Percentiles rank a stretch among this genome's conserved stretches.
Evolutionary conservation across 2,329 filamentous ascomycete genomes (phyloP).

Genomic region (Metarhizium brunneum): DNA sequence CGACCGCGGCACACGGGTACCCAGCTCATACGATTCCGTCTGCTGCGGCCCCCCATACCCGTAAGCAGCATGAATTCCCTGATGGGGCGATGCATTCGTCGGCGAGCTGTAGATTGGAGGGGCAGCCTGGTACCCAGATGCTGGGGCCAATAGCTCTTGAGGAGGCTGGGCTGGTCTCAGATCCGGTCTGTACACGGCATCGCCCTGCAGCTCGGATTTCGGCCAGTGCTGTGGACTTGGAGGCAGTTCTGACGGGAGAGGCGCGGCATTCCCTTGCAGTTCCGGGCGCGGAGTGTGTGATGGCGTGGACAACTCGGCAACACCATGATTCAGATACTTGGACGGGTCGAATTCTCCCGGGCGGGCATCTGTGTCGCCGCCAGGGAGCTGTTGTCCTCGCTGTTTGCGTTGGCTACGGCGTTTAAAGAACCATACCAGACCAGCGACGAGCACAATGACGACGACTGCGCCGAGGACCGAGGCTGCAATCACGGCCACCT

Average conservation of each 20-base stretch:
- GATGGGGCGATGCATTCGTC: constrained; percentile 5
- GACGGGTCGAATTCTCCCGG: background rate
- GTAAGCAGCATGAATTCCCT: background rate
- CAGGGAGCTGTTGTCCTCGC: constrained; percentile 14
- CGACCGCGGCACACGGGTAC: constrained; percentile 10
- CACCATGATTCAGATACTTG: constrained; percentile 5
- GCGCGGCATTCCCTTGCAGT: constrained; percentile 12
- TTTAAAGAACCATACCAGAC: constrained; percentile 25
- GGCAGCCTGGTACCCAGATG: constrained; percentile 9
- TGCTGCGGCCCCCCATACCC: constrained; percentile 26
- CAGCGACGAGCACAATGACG: constrained; percentile 17
- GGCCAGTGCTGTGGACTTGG: constrained; percentile 12
- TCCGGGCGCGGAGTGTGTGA: constrained; percentile 18
- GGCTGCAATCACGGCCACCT: constrained; percentile 24
- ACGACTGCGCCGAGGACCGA: constrained; percentile 19
- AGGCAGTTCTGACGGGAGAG: constrained; percentile 13
- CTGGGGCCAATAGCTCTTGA: constrained; percentile 15
- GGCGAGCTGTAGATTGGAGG: constrained; percentile 10
- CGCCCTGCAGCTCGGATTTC: constrained; percentile 18
- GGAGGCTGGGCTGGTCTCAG: constrained; percentile 9
- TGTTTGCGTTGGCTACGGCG: constrained; percentile 21
- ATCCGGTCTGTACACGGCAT: constrained; percentile 12
- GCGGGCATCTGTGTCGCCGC: constrained; percentile 6
- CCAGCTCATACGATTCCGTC: constrained; percentile 23
- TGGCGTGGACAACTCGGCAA: constrained; percentile 12